Conservation (phyloP, 441 rosid genomes). For the Syzygium malaccense region DNA sequence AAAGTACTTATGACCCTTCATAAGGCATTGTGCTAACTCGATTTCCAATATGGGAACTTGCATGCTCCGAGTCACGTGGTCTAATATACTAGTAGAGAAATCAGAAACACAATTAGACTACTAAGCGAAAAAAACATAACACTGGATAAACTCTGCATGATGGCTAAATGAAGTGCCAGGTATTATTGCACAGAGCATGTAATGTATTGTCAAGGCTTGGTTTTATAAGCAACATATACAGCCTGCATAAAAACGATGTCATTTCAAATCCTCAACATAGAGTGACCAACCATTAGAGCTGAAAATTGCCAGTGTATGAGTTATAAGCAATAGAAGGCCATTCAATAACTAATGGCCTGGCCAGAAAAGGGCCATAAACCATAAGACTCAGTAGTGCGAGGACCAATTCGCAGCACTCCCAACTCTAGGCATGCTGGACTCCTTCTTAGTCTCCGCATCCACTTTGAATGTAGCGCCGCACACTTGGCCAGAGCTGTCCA, state of each 20-base stretch:
- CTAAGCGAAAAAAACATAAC: background rate
- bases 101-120: background rate
- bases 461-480: conserved; percentile 87
- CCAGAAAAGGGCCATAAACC: background rate
- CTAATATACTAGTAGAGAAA: background rate
- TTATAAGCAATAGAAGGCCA: background rate
- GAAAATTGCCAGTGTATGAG: conserved; percentile 1
- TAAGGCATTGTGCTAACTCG: background rate
- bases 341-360: conserved; percentile 15
- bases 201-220: background rate
- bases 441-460: conserved; percentile 70
- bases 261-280: background rate
- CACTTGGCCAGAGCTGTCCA: conserved; percentile 87
- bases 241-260: background rate
- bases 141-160: background rate
- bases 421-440: conserved; percentile 70
- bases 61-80: background rate
- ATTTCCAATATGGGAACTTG: background rate
- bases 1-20: background rate
- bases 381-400: conserved; percentile 37
- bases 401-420: conserved; percentile 97
- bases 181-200: background rate
- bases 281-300: background rate
- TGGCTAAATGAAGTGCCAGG: background rate
- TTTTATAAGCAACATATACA: background rate